Base-by-base conservation (phyloP, 192 early-diverging fungal genomes). In the Geosiphon pyriformis region DNA sequence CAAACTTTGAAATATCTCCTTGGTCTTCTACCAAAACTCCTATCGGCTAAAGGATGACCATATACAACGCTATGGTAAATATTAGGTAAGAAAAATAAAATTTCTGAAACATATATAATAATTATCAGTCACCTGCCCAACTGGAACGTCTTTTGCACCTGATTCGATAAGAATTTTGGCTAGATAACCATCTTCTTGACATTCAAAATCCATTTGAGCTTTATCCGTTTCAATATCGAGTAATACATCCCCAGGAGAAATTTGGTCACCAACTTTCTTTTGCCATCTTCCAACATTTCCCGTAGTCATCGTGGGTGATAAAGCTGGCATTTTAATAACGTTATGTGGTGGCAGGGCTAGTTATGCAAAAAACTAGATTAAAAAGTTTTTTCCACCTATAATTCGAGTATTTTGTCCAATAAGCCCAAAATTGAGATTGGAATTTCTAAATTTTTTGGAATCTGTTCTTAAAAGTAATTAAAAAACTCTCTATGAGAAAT, bases 191-290 rank as follows among this genome's bases (percentile, higher is more conserved):
- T 99, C 96, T 67, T 99, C 96, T 78, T 97, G 94, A 68, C 91
- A 95, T 76, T 99, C 96, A 61, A 99, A 94, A 72, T 99, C 96
- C 94, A 99, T 97, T 76, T 93, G 91, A 12, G 96, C 96, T 89
- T 99, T 99, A 74, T 99, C 96, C 29, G 96, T 99, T 75, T 99
- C 96, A 61, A 99, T 93, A 76, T 95, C 93, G 25, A 94, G 85
- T 42, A 98, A 76, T 35, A 96, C 87, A 75, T 98, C 96, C 47
- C 96, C 96, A 30, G 94, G 87, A 22, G 76, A 68, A 65, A 96
- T 82, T 59, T 85, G 76, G 74, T 98, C 96, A 30, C 96, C 95
- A 64, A 95, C 85, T 73, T 92, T 87, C 78, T 98, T 98, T 70
- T 89, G 83, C 94, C 94, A 98, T 56, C 77, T 73, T 35, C 93